phyloP scores from a whole-genome alignment of 768 basidiomycete genomes.

The Tremella fuciformis region DNA sequence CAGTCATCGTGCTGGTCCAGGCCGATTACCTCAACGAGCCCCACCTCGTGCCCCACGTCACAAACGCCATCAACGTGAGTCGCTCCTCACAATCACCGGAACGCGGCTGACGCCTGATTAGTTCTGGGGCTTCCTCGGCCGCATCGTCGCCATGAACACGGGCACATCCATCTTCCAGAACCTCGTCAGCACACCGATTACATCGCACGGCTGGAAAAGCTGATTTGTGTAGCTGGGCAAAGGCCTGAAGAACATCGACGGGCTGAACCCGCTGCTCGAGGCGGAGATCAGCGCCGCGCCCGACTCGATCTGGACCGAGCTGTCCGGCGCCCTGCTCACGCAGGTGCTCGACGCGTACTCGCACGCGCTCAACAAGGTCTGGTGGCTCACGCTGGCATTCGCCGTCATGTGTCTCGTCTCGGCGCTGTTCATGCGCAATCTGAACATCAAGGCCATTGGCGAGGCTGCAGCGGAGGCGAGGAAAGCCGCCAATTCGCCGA shows the following conservation, averaged over 20 bases:
- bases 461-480: constrained; percentile 16
- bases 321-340: not conserved
- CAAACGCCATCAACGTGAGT: constrained; percentile 13
- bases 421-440: constrained; percentile 15
- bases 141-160: constrained; percentile 33
- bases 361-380: constrained; percentile 16
- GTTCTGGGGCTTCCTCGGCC: constrained; percentile 29
- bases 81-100: too few relatives aligned
- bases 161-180: constrained; percentile 42
- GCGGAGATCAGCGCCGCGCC: constrained; percentile 13
- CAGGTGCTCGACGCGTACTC: constrained; percentile 19
- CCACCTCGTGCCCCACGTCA: constrained; percentile 19
- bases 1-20: constrained; percentile 26
- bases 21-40: constrained; percentile 21
- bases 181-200: constrained; percentile 23
- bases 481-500: not conserved
- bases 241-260: constrained; percentile 10
- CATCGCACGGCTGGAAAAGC: too few relatives aligned
- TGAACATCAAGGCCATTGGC: constrained; percentile 21
- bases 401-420: constrained; percentile 19
- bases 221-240: constrained; percentile 14
- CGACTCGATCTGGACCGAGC: constrained; percentile 18
- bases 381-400: constrained; percentile 24
- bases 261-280: constrained; percentile 4
- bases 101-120: not conserved